A percentile compares a stretch with the other conserved stretches of the same genome.
These are phyloP conservation scores for Citrus australasica DNA, from an alignment of 345 rosid species.

Conservation along the genomic window DNA sequence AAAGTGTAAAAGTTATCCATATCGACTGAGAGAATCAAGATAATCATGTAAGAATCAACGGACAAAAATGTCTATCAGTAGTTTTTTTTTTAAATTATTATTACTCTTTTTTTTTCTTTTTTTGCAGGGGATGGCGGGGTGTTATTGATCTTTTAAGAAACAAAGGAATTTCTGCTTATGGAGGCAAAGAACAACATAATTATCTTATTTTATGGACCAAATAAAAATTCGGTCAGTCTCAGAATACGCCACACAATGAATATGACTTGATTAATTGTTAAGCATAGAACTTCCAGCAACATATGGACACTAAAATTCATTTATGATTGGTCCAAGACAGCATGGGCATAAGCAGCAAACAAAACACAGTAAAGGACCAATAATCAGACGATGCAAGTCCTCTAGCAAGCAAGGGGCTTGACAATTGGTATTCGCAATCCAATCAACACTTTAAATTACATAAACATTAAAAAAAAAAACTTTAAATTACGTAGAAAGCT, in stretches of 20 bases:
- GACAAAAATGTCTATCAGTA: background rate
- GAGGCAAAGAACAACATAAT: background rate
- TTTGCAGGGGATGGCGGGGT: background rate
- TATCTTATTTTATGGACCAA: background rate
- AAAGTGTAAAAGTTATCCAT: background rate
- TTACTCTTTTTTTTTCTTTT: too few species aligned
- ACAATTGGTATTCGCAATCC: background rate
- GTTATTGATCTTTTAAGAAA: background rate
- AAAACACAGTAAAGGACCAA: slow-evolving; percentile 3
- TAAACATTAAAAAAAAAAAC: background rate
- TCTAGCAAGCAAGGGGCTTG: background rate
- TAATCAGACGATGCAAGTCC: slow-evolving; percentile 1
- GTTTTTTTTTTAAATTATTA: background rate
- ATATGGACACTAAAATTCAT: background rate
- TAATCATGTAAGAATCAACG: background rate
- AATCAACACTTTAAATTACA: background rate
- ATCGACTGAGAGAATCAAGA: background rate
- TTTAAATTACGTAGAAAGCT: slow-evolving; percentile 12
- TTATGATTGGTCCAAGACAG: background rate
- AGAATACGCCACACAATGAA: background rate
- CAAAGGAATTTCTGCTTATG: background rate
- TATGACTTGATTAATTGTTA: background rate
- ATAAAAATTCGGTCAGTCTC: background rate
- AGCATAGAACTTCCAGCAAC: background rate
- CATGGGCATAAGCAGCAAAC: background rate